These are phyloP conservation scores for Mediolabrus comicus DNA, from an alignment of 108 stramenopile genomes.

Conservation along the genomic window DNA sequence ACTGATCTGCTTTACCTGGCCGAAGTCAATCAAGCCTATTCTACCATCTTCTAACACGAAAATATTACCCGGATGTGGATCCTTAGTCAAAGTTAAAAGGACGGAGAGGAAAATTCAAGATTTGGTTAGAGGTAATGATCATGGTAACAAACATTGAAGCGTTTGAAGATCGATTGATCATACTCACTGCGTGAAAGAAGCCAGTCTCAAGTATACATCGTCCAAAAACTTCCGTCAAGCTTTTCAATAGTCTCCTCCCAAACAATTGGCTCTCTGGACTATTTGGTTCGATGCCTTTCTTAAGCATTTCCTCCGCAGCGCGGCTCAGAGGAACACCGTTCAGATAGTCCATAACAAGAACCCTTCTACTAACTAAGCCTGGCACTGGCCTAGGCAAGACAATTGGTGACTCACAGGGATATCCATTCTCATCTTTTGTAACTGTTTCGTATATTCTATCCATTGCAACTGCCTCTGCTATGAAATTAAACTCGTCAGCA, in stretches of 20 bases:
- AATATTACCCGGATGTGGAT: slow-evolving; percentile 83
- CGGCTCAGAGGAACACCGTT: slow-evolving; percentile 87
- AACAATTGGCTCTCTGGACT: slow-evolving; percentile 90
- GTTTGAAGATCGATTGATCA: neutral
- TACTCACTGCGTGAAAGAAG: slow-evolving; percentile 89
- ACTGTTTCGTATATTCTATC: slow-evolving; percentile 82
- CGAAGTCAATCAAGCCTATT: slow-evolving; percentile 95
- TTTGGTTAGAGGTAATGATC: too few relatives aligned
- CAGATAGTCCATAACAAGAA: slow-evolving; percentile 94
- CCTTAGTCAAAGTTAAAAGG: too few relatives aligned
- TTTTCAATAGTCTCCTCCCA: slow-evolving; percentile 70
- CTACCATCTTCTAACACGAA: slow-evolving; percentile 90
- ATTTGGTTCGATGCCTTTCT: slow-evolving; percentile 81
- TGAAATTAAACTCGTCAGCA: slow-evolving; percentile 93
- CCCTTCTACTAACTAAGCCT: slow-evolving; percentile 83
- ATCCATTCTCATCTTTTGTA: slow-evolving; percentile 52
- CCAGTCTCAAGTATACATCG: slow-evolving; percentile 90
- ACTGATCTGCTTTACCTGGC: slow-evolving; percentile 88
- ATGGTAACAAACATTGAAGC: neutral
- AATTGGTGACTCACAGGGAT: slow-evolving; percentile 67
- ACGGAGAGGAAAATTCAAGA: too few relatives aligned
- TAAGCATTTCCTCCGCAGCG: slow-evolving; percentile 86
- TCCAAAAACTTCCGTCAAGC: slow-evolving; percentile 92
- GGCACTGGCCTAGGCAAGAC: slow-evolving; percentile 85
- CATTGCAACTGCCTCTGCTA: slow-evolving; percentile 95